Conservation (phyloP, 2,329 filamentous ascomycete genomes). For the Leptographium galeiforme region DNA sequence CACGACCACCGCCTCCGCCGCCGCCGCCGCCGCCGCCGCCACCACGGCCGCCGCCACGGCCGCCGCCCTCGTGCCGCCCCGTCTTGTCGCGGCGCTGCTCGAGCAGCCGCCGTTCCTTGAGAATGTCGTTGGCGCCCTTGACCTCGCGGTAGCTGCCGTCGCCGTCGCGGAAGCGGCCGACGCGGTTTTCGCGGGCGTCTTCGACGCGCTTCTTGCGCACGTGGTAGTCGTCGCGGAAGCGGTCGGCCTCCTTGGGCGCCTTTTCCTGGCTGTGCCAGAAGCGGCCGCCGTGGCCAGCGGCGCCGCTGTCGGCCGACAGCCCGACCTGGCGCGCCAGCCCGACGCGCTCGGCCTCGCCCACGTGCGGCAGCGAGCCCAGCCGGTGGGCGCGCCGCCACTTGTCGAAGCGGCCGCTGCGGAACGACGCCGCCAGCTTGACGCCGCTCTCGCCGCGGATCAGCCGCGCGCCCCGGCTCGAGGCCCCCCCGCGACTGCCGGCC, state of each 20-base stretch:
- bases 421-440: constrained; percentile 87
- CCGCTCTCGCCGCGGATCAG: constrained; percentile 84
- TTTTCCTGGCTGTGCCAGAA: constrained; percentile 80
- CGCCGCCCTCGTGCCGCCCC: constrained; percentile 45
- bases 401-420: constrained; percentile 89
- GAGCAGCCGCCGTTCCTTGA: constrained; percentile 65
- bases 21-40: neutral
- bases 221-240: constrained; percentile 80
- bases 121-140: constrained; percentile 70
- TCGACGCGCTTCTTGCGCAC: constrained; percentile 79
- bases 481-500: constrained; percentile 21
- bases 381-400: constrained; percentile 81
- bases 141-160: constrained; percentile 65
- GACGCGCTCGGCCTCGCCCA: constrained; percentile 64
- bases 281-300: constrained; percentile 29
- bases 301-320: constrained; percentile 10
- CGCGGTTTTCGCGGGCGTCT: constrained; percentile 73
- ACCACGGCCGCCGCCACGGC: constrained; percentile 2
- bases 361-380: constrained; percentile 61
- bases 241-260: constrained; percentile 89
- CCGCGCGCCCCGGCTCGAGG: constrained; percentile 34
- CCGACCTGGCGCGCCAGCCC: constrained; percentile 17
- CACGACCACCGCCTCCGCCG: neutral
- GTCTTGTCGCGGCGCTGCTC: constrained; percentile 78
- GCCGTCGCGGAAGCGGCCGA: constrained; percentile 61